Conservation (phyloP, 176 grass and related monocot genomes). For the Ensete glaucum region DNA sequence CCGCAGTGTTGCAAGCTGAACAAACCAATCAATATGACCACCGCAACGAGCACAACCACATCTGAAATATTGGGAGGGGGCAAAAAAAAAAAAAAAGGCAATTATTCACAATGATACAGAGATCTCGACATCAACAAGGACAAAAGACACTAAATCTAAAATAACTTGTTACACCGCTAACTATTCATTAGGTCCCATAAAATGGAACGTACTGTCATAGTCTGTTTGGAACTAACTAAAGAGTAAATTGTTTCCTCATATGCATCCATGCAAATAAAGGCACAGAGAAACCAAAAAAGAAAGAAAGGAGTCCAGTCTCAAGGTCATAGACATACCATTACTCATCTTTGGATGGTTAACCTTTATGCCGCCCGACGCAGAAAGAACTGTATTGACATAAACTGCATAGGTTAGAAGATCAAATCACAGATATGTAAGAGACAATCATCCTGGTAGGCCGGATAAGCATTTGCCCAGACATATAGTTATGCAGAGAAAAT, state of each 20-base stretch:
- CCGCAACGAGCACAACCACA: conserved; percentile 81
- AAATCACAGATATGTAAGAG: not conserved
- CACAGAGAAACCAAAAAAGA: not conserved
- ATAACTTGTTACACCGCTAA: not conserved
- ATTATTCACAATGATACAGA: conserved; percentile 1
- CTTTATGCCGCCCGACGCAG: conserved; percentile 88
- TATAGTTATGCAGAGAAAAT: not conserved
- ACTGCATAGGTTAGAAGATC: conserved; percentile 9
- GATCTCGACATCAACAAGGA: not conserved
- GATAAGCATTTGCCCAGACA: not conserved
- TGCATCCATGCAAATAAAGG: not conserved
- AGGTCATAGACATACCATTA: conserved; percentile 30
- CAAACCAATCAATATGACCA: conserved; percentile 81
- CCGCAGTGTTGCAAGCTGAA: conserved; percentile 98
- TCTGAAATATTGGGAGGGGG: conserved; percentile 44
- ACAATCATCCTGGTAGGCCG: not conserved
- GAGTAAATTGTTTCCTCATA: not conserved
- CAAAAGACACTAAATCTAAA: not conserved
- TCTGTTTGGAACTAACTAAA: not conserved
- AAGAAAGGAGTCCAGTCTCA: conserved; percentile 2
- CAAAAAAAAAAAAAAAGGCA: no score
- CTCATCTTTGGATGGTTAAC: conserved; percentile 60
- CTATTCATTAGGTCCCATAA: not conserved
- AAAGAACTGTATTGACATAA: conserved; percentile 55
- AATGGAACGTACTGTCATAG: not conserved